Evolutionary conservation across 495 filamentous ascomycete genomes (phyloP), one percentile per base, ranked within the genome.

Genomic region (Stereocaulon alpinum): DNA sequence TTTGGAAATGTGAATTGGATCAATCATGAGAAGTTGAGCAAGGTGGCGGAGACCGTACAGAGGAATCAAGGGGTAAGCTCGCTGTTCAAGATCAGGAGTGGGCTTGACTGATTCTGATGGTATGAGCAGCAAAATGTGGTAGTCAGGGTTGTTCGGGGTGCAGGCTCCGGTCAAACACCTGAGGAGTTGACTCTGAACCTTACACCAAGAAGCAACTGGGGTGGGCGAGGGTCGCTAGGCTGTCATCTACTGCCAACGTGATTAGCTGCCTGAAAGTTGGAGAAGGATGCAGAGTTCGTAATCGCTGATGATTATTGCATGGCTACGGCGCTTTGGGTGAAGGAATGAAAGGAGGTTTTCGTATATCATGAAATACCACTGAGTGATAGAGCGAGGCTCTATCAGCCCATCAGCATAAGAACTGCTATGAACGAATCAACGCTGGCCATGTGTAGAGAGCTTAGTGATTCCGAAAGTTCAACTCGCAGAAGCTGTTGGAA

Each of bases 11-110:
- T 87, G 22, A 86, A 89, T 65, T 84, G 78, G 73, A 73, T 83
- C 54, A 96, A 96, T 68, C 86, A 96, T 67, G 89, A 95, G 66
- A 84, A 82, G 59, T 80, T 99, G 17, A 80, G 78, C 55, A 94
- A 86, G 70, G 86, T 99, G 15, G 87, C 84, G 41, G 85, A 96
- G 66, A 80, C 83, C 40, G 91, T 97, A 11, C 82, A 87, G 64
- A 83, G 87, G 47, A 95, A 88, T 66, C 91, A 96, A 80, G 89
- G 88, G 64, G 92, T 96, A 83, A 74, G 89, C 77, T 68, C 51
- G 15, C 20, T 58, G 20, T 45, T 52, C 30, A 15, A 30, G 30
- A 41, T 40, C 18, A 32, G 27, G 6, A 43, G 10, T 55, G 40
- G 22, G 32, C n/a, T 51, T 52, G 58, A 22, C 42, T 61, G 55